Evolutionary conservation across 257 asterid genomes (phyloP), one percentile per base, ranked within the genome.

Genomic region (Verbascum thapsus): DNA sequence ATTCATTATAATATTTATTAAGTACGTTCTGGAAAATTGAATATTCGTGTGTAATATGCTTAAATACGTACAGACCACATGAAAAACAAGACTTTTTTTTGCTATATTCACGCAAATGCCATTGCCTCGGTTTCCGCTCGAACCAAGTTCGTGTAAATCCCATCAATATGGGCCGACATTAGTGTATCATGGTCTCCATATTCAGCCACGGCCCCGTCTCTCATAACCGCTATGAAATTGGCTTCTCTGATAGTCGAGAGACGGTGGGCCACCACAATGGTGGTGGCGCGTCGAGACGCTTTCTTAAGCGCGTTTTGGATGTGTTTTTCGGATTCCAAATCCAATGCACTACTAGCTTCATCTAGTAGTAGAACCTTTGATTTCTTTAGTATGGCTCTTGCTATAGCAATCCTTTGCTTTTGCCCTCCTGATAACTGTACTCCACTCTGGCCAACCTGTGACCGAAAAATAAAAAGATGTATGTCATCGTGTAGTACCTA

Each of bases 271-370:
- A 89, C 95, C 66, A 84, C 88, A 12, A 89, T 67, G 5, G 94
- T 81, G 65, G 95, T 89, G 72, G 87, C 85, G 43, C 82, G 67
- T 38, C 70, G 77, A 12, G 91, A 80, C n/a, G 82, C 78, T 75
- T 71, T 86, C 68, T 72, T 82, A 0, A 84, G 82, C n/a, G 94
- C 91, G 15, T 65, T 81, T 54, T 86, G 91, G 51, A 89, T 88
- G 71, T 81, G 89, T 52, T 74, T 83, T 68, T 89, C 95, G 0
- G 97, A 89, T 69, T 89, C 95, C 75, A 84, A 61, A 76, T 89
- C 97, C 20, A 89, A 38, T 15, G 95, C 97, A 51, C 97, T 89
- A 74, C 95, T 89, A 17, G 97, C 96, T 75, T 89, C 96, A 50
- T 89, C 96, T 26, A 89, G 67, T 54, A 89, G 66, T 2, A 89